A percentile compares a stretch with the other conserved stretches of the same genome.
Evolutionary conservation across 1,284 basidiomycete genomes (phyloP).

Genomic region (Wolfiporia cocos): DNA sequence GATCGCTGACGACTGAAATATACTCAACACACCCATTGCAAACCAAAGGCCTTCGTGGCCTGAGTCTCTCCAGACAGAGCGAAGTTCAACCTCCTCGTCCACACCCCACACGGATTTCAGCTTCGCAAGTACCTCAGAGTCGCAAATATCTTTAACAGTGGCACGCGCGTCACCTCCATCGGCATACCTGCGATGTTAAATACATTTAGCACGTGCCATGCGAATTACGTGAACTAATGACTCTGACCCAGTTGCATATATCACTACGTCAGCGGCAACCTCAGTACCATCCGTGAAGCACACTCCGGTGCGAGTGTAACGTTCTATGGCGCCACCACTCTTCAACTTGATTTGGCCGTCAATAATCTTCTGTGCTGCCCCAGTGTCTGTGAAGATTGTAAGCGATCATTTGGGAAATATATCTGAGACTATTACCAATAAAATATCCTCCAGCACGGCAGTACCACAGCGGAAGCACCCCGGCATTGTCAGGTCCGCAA

Average conservation of each 20-base stretch:
- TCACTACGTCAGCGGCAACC: conserved; percentile 21
- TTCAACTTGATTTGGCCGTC: conserved; percentile 18
- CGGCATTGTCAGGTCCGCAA: conserved; percentile 30
- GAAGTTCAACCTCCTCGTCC: too few relatives aligned
- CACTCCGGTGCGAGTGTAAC: conserved; percentile 16
- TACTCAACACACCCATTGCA: too few relatives aligned
- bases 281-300: conserved; percentile 20
- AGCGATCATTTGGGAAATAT: neutral
- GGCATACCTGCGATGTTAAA: too few relatives aligned
- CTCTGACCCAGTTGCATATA: conserved; percentile 27
- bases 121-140: too few relatives aligned
- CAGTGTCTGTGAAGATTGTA: conserved; percentile 6
- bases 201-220: too few relatives aligned
- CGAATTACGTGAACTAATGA: too few relatives aligned
- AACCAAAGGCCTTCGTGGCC: too few relatives aligned
- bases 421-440: conserved; percentile 21
- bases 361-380: conserved; percentile 10
- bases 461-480: conserved; percentile 29
- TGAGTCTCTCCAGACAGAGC: too few relatives aligned
- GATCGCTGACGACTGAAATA: too few relatives aligned
- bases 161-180: too few relatives aligned
- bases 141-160: too few relatives aligned
- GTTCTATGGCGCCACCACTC: conserved; percentile 7
- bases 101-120: too few relatives aligned
- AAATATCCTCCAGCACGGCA: conserved; percentile 40